phyloP scores from a whole-genome alignment of 2,329 filamentous ascomycete genomes.

The Sporothrix schenckii region DNA sequence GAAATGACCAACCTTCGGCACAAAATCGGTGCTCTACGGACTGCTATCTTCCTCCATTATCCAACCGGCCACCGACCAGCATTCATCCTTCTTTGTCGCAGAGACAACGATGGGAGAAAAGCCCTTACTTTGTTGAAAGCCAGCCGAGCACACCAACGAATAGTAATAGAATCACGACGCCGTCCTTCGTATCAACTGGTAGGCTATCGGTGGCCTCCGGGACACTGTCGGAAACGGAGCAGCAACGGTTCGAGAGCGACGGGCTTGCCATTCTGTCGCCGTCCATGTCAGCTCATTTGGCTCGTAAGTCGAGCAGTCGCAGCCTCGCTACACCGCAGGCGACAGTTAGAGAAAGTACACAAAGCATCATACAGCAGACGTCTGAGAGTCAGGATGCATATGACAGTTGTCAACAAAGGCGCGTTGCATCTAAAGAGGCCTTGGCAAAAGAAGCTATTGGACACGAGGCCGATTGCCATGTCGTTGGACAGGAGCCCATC shows the following conservation, averaged over 20 bases:
- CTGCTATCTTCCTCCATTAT: background rate
- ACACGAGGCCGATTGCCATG: background rate
- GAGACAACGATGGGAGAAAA: background rate
- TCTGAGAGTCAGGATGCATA: too few species aligned
- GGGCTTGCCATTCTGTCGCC: conserved; percentile 27
- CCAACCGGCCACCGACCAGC: background rate
- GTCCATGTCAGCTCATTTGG: background rate
- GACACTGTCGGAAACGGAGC: conserved; percentile 12
- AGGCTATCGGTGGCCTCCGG: background rate
- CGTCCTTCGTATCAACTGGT: background rate
- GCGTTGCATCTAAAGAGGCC: background rate
- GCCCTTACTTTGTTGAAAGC: background rate
- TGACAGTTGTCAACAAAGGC: background rate
- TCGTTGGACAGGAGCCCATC: background rate
- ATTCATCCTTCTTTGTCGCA: background rate
- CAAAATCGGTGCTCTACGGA: background rate
- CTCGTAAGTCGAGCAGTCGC: background rate
- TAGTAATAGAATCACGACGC: background rate
- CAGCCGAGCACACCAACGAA: background rate
- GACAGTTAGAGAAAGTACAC: background rate
- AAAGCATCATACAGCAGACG: background rate
- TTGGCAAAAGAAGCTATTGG: background rate
- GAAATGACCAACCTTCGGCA: background rate
- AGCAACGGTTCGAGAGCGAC: conserved; percentile 19
- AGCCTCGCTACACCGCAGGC: background rate